Base-by-base conservation (phyloP, 441 rosid genomes). In the Bocquillonia castaneifolia region DNA sequence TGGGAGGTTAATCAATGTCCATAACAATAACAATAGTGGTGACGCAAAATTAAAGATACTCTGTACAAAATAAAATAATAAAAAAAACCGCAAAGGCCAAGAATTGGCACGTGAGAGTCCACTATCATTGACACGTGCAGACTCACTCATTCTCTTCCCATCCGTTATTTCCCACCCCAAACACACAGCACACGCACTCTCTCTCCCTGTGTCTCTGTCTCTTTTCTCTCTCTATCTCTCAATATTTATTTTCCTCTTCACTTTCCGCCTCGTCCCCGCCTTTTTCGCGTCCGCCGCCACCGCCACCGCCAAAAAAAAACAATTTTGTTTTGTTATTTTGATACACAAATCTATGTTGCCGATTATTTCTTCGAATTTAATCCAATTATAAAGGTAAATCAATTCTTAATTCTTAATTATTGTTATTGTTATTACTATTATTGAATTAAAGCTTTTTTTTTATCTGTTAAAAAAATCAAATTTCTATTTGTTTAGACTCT, bases 41-140 rank as follows among this genome's bases (percentile, higher is more conserved):
- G n/a, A n/a, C n/a, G n/a, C n/a, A n/a, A n/a, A n/a, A n/a, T n/a
- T n/a, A n/a, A n/a, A n/a, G n/a, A n/a, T n/a, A n/a, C n/a, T n/a
- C n/a, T n/a, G n/a, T n/a, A n/a, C n/a, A n/a, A n/a, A n/a, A n/a
- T n/a, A n/a, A n/a, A n/a, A n/a, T n/a, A n/a, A 52, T 52, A 52
- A 52, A 25, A 52, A 25, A 9, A 52, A 52, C n/a, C 3, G 7
- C 7, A 58, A n/a, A 58, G 10, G 10, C 0, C 1, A 31, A 3
- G 15, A 25, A 29, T 54, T 50, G 68, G 75, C 88, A 85, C 90
- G 85, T 85, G 86, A 68, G 63, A 4, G 1, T 61, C 66, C 62
- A 54, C 67, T 63, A 48, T 42, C 29, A 15, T 34, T 7, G 67
- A 72, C 91, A 84, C 89, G 85, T 74, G 87, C 83, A 25, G 70